A percentile compares a stretch with the other conserved stretches of the same genome.
phyloP scores from a whole-genome alignment of 1,139 yeast genomes.

The Magnusiomyces tetraspermus region DNA sequence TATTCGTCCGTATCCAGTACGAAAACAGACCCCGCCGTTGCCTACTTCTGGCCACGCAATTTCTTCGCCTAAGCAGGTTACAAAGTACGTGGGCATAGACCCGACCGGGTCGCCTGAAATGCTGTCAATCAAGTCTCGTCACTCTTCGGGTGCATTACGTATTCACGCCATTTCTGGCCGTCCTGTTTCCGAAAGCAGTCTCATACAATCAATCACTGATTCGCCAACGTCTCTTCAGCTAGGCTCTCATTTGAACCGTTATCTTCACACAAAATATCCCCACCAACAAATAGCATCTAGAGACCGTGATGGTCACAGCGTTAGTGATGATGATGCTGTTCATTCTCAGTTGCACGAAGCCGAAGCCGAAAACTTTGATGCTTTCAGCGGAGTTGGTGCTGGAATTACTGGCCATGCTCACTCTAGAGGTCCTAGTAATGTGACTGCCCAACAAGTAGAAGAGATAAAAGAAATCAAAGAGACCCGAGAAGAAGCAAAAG shows the following conservation, averaged over 20 bases:
- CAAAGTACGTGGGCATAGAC: constrained; percentile 11
- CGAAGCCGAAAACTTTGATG: not conserved
- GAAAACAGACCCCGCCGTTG: not conserved
- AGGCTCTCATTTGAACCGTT: not conserved
- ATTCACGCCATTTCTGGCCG: constrained; percentile 1
- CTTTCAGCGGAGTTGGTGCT: not conserved
- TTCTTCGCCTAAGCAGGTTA: constrained; percentile 11
- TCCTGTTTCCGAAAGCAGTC: constrained; percentile 1
- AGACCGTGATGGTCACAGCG: no score
- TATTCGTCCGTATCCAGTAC: constrained; percentile 7
- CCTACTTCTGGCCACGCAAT: constrained; percentile 5
- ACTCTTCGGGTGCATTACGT: constrained; percentile 5
- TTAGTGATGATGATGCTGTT: no score
- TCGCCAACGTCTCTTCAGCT: not conserved
- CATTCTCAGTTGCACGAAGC: not conserved
- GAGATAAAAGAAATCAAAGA: not conserved
- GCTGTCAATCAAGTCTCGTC: constrained; percentile 3
- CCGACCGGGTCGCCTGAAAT: constrained; percentile 8
- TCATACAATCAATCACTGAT: not conserved
- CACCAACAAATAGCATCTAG: no score
- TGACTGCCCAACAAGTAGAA: not conserved
- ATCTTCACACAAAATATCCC: constrained; percentile 2
- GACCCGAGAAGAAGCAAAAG: not conserved
- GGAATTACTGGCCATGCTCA: not conserved
- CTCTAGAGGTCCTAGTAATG: not conserved